These are phyloP conservation scores for Trichopus zeylanicus DNA, from an alignment of 116 monocot genomes.

Conservation along the genomic window DNA sequence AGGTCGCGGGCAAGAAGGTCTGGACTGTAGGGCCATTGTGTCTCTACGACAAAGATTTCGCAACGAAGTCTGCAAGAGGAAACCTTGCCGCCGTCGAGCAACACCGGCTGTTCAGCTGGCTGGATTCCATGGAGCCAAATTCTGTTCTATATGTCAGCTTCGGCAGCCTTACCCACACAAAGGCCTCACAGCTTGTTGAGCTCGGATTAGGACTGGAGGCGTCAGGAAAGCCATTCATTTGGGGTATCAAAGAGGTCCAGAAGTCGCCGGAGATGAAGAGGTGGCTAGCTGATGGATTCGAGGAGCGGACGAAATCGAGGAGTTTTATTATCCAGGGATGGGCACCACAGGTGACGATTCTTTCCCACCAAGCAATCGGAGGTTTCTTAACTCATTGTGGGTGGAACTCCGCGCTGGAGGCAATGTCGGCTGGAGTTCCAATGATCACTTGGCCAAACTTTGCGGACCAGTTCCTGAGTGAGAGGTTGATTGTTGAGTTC, in stretches of 20 bases:
- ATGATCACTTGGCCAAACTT: neutral
- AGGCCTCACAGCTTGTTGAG: conserved; percentile 15
- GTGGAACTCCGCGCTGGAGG: conserved; percentile 33
- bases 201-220: conserved; percentile 29
- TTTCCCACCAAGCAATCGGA: neutral
- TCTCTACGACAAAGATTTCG: conserved; percentile 9
- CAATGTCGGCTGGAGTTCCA: neutral
- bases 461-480: neutral
- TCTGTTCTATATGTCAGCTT: conserved; percentile 32
- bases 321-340: too few relatives aligned
- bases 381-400: conserved; percentile 30
- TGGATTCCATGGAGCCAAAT: conserved; percentile 10
- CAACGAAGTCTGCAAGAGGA: conserved; percentile 12
- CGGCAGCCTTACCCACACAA: conserved; percentile 12
- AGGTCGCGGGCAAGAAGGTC: conserved; percentile 11
- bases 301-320: too few relatives aligned
- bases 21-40: conserved; percentile 34
- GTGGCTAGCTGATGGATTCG: too few relatives aligned
- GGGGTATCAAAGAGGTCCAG: conserved; percentile 27
- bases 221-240: conserved; percentile 15
- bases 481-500: neutral
- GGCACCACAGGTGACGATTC: too few relatives aligned
- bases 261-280: conserved; percentile 4
- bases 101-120: conserved; percentile 12
- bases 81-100: conserved; percentile 13